Evolutionary conservation across 148 eudicot species (phyloP), one percentile per base, ranked within the genome.

Genomic region (Rhododendron simsii): DNA sequence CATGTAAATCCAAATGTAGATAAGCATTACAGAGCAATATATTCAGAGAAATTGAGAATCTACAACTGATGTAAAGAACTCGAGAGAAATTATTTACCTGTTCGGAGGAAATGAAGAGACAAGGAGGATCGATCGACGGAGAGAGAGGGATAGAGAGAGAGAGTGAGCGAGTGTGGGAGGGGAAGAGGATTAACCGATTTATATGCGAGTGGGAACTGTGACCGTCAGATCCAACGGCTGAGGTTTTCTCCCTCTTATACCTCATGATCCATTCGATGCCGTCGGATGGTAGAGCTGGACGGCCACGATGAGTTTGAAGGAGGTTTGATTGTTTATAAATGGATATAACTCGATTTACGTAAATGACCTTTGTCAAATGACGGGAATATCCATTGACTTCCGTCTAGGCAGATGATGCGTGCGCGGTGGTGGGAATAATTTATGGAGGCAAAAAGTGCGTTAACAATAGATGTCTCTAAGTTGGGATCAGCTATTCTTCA

Each of bases 191-290:
- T 30, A 76, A 53, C 57, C 45, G 28, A 78, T 51, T 83, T 82
- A 85, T 87, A 90, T 50, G 85, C 53, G 47, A 50, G 63, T 80
- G 65, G 15, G 21, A 39, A 16, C 2, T 7, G 3, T 2, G 8
- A 28, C 28, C 74, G 41, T 41, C 12, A 47, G 80, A 89, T 88
- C 92, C 82, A 15, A 91, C 90, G 92, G 90, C 83, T 71, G 30
- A 0, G 30, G 84, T 86, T 92, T 44, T 87, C 86, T 89, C 91
- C 94, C 94, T 89, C 91, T 90, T 86, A 10, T 84, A 86, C 9
- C 20, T 57, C 18, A 15, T 41, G 28, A 30, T 16, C 67, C 59
- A 73, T 67, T 45, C 2, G 48, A 28, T 59, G 86, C 89, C 89
- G 41, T 90, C 51, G 16, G 89, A 87, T 90, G 84, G 1, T 5